Base-by-base conservation (phyloP, 1,284 basidiomycete species). In the Ganoderma sp. region DNA sequence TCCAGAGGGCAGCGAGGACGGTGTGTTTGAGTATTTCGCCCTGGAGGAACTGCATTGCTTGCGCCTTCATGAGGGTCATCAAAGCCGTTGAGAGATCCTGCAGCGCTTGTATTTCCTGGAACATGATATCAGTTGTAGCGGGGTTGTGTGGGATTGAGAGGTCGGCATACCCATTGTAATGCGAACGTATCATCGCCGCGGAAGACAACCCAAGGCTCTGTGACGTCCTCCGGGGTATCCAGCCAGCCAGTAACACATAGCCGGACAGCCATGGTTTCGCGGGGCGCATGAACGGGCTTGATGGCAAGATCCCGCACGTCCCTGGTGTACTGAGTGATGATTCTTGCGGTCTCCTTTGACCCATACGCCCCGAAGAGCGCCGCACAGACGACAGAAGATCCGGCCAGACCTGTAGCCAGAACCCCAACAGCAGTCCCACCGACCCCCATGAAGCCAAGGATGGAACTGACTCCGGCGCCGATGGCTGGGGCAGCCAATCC, bases 231-330 rank as follows among this genome's bases (percentile, higher is more conserved):
- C 43, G 74, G 75, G 9, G 78, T 75, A 8, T 78, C 74, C 56
- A 88, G 74, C 87, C 87, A 89, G 10, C 87, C 87, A 69, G 85
- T 87, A 7, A 88, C 81, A 70, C 88, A 88, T 28, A 89, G 72
- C 45, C 86, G 78, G 0, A 88, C 83, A 0, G 82, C 85, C 52
- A 88, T 79, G 2, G 85, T 86, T 57, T 88, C 84, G 52, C 80
- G 73, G 12, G 80, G 78, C 17, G 74, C 68, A 58, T 75, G 74
- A 4, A 88, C 84, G 14, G 86, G 85, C 7, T 86, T 72, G 34
- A 88, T 79, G 4, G 82, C 84, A 34, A 88, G 76, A 75, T 89
- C 87, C n/a, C 80, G 78, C 19, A 89, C 81, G 70, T 88, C 87
- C 62, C 83, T 76, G 32, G 84, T 86, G 73, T 87, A 85, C 37